Evolutionary conservation across 106 monocot genomes (phyloP).

Genomic region (Phalaenopsis equestris): DNA sequence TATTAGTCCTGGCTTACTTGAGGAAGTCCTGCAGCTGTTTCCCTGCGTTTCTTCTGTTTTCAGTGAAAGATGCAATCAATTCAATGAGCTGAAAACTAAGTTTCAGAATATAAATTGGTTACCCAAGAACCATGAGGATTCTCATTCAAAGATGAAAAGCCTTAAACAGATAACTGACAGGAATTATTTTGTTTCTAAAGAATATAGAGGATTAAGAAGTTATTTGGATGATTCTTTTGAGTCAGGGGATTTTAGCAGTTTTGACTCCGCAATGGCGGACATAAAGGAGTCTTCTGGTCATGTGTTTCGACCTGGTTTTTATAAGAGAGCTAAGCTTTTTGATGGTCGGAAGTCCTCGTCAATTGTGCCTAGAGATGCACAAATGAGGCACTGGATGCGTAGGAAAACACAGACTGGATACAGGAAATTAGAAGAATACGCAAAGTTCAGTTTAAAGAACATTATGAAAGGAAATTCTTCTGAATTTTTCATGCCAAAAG

Average conservation of each 20-base stretch:
- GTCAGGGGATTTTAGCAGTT: slow-evolving; percentile 13
- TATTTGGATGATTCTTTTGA: slow-evolving; percentile 31
- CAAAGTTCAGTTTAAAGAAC: slow-evolving; percentile 62
- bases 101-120: slow-evolving; percentile 60
- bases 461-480: slow-evolving; percentile 82
- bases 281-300: slow-evolving; percentile 28
- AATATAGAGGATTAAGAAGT: slow-evolving; percentile 21
- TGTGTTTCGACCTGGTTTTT: slow-evolving; percentile 67
- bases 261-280: slow-evolving; percentile 19
- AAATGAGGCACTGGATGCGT: slow-evolving; percentile 72
- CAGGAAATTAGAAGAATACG: slow-evolving; percentile 74
- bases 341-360: slow-evolving; percentile 70
- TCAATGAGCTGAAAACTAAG: slow-evolving; percentile 47
- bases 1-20: slow-evolving; percentile 54
- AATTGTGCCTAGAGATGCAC: slow-evolving; percentile 74
- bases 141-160: slow-evolving; percentile 55
- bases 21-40: slow-evolving; percentile 53
- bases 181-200: slow-evolving; percentile 24
- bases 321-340: slow-evolving; percentile 65
- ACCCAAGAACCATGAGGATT: slow-evolving; percentile 36
- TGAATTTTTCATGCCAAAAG: slow-evolving; percentile 75
- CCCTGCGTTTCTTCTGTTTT: slow-evolving; percentile 55
- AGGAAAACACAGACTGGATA: slow-evolving; percentile 77
- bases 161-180: slow-evolving; percentile 65
- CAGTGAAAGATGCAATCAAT: slow-evolving; percentile 77